A percentile compares a stretch with the other conserved stretches of the same genome.
phyloP scores from a whole-genome alignment of 2,329 filamentous ascomycete species.

The Phoma sp. region DNA sequence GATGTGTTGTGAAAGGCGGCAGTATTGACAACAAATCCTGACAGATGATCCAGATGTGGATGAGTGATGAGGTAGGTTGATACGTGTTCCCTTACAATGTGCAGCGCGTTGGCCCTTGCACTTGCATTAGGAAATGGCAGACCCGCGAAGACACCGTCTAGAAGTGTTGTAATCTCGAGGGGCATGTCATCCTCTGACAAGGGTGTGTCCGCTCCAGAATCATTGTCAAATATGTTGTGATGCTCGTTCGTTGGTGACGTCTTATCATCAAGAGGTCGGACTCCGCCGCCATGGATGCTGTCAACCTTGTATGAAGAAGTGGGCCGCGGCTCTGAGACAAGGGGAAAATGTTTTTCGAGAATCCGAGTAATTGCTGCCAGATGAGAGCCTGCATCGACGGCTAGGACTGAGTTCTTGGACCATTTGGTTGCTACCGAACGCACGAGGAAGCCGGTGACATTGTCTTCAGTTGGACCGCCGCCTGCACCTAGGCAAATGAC shows the following conservation, averaged over 20 bases:
- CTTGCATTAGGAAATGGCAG: conserved; percentile 71
- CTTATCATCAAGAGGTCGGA: conserved; percentile 22
- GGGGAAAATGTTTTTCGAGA: conserved; percentile 64
- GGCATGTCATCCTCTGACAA: conserved; percentile 31
- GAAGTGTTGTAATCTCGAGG: conserved; percentile 61
- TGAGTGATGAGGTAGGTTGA: conserved; percentile 93
- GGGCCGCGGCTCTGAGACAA: conserved; percentile 38
- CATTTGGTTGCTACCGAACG: conserved; percentile 80
- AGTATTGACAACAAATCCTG: conserved; percentile 91
- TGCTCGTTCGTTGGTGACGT: conserved; percentile 35
- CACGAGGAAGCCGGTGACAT: conserved; percentile 87
- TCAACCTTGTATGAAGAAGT: conserved; percentile 17
- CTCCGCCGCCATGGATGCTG: conserved; percentile 25
- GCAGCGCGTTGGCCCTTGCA: conserved; percentile 76
- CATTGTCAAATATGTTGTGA: conserved; percentile 33
- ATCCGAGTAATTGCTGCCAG: conserved; percentile 84
- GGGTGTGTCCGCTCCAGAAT: conserved; percentile 37
- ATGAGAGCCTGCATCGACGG: conserved; percentile 93
- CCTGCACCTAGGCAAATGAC: conserved; percentile 74
- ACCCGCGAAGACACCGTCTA: conserved; percentile 77
- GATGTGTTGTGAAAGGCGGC: conserved; percentile 80
- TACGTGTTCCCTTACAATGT: conserved; percentile 79
- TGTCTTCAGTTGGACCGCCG: conserved; percentile 88
- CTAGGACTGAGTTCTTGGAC: conserved; percentile 80
- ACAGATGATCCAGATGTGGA: conserved; percentile 94